Base-by-base conservation (phyloP, 176 grass and related monocot species). In the Phoenix roebelenii region DNA sequence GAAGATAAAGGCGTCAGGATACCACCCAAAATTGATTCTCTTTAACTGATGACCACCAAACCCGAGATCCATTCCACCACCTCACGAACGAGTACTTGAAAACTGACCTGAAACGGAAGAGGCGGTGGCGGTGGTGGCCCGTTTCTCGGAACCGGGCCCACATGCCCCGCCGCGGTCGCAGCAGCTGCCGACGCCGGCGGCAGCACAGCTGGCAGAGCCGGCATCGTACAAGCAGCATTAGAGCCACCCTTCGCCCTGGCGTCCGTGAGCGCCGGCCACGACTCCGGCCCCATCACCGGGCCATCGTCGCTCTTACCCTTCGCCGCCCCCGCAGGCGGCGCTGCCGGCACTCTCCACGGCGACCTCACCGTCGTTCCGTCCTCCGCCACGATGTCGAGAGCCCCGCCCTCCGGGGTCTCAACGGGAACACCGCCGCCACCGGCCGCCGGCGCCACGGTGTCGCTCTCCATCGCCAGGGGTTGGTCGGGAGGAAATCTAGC, bases 221-320 rank as follows among this genome's bases (percentile, higher is more conserved):
- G 35, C 10, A 7, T 44, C 10, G 35, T 44, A 44, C 35, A 1
- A 44, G 35, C 10, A 14, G 35, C 2, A 44, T 44, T 12, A 14
- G 35, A 9, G 35, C 35, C 35, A 1, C 9, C 72, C 55, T 79
- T 89, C 23, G 74, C 67, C 58, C 71, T 75, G 7, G 78, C 49
- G 57, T 89, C 86, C 55, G 80, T 78, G 9, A 89, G 78, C 22
- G 75, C 78, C 30, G 86, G 78, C 86, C 86, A 85, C 22, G 82
- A 82, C 4, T 82, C 72, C 22, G 75, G 81, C 57, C 82, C 86
- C 86, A 85, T 85, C 55, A 82, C 74, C 39, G 58, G 67, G 15
- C 63, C 78, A 25, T 80, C 75, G 4, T 57, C 54, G 52, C 22
- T 18, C 19, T 44, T 44, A 44, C 25, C 20, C 4, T 5, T 63